Evolutionary conservation across 768 basidiomycete genomes (phyloP), one percentile per base, ranked within the genome.

Genomic region (Hortiboletus flavorubellus): DNA sequence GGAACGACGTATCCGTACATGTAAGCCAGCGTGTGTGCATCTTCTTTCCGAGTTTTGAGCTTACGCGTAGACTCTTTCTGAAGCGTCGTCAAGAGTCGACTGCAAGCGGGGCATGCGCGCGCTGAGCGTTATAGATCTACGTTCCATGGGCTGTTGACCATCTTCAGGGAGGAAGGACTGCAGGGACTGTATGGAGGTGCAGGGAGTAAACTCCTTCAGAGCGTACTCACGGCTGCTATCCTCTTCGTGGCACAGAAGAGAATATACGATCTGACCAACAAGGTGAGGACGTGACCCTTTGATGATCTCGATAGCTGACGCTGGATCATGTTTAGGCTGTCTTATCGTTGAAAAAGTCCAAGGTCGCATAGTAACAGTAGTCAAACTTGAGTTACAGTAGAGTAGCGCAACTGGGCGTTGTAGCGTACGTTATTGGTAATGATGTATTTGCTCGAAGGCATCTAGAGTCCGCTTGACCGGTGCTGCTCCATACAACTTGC

Each of bases 151-250:
- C 71, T 97, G n/a, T 69, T 84, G 30, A 83, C 84, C 33, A 93
- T 97, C 64, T 63, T 94, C 59, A 76, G 75, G 56, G 81, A 87
- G 60, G 95, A 97, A 65, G 93, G 89, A 2, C 59, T 89, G n/a
- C 77, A 75, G 62, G 94, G 94, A 2, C 69, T 97, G 21, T 97
- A 97, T 77, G 88, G 83, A 60, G 95, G 95, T 7, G 81, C 95
- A 29, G 79, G 80, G 14, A 91, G 87, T 64, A 99, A 99, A 74
- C 83, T 99, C 21, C 54, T 90, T 5, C 96, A 98, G 72, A 93
- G 89, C 59, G 91, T 97, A 1, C 78, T 98, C 47, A 96, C 93
- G 8, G 94, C 94, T 15, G 93, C 93, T 7, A 92, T 98, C 62
- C 78, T 98, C 60, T 98, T 98, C 67, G 89, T 87, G 14, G 84